Base-by-base conservation (phyloP, 2,329 filamentous ascomycete species). In the Neospermospora avenae region DNA sequence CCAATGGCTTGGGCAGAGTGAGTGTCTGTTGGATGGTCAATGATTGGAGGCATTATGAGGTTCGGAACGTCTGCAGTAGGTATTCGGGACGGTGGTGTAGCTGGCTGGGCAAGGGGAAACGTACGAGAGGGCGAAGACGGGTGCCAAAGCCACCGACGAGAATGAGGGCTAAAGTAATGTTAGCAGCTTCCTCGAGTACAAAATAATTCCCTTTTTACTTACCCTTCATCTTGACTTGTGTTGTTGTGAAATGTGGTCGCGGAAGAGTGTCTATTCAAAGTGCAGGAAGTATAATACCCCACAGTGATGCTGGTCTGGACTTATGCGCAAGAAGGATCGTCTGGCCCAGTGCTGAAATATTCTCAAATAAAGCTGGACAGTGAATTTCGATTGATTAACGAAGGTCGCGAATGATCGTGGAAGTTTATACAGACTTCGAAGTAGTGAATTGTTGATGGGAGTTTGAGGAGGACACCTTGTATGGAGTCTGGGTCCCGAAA, bases 131-230 rank as follows among this genome's bases (percentile, higher is more conserved):
- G 75, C 93, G 90, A 73, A 99, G 89, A 79, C 93, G 93, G 77
- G 93, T 99, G 80, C 93, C 93, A 78, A 97, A 99, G 77, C 93
- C 95, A 81, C 95, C 95, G 78, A 98, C 95, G 75, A 98, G 93
- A 88, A 96, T 97, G 75, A 97, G 89, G 80, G 93, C 92, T 97
- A 37, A 45, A 31, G 3, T 28, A 34, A 62, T 57, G 58, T 73
- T 62, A 73, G 67, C 53, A 58, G 45, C 58, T 41, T 11, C 37
- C 22, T 14, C 14, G n/a, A 56, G 20, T 51, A 42, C 31, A 28
- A 41, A 4, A 37, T n/a, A 6, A 11, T 34, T 60, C 24, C 31
- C 48, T 28, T 37, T 24, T 16, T 13, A 58, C 69, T 60, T 61
- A 69, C 70, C 71, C 66, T 73, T 73, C 71, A 73, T 73, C 49